Percentiles rank a stretch among this genome's conserved stretches.
phyloP scores from a whole-genome alignment of 2,329 filamentous ascomycete species.

The Penicillium sp. region DNA sequence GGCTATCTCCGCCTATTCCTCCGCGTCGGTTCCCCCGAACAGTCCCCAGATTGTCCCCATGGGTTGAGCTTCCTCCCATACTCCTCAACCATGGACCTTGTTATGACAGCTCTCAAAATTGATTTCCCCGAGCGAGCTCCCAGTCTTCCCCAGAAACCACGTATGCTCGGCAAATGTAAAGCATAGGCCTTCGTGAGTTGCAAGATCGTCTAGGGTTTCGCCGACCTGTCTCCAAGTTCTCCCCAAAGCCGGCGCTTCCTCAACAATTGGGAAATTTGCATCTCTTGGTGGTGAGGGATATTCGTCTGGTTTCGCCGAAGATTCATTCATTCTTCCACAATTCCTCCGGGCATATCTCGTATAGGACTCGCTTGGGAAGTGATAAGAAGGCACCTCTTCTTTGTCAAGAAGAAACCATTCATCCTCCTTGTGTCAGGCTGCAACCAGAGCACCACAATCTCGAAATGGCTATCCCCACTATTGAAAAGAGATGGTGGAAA shows the following conservation, averaged over 20 bases:
- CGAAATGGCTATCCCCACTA: not conserved
- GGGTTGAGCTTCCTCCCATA: not conserved
- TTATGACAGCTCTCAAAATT: not conserved
- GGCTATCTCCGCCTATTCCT: not conserved
- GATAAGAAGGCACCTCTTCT: not conserved
- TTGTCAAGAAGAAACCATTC: too few species aligned
- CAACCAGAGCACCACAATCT: not conserved
- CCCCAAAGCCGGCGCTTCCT: not conserved
- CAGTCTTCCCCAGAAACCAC: not conserved
- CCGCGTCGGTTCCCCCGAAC: not conserved
- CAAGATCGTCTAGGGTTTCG: not conserved
- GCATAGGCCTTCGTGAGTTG: not conserved
- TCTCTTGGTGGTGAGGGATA: not conserved
- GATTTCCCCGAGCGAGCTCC: constrained; percentile 1
- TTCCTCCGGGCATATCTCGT: not conserved
- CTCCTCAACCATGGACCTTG: not conserved
- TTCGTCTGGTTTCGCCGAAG: not conserved
- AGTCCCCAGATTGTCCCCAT: not conserved
- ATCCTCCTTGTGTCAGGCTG: not conserved
- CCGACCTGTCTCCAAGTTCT: not conserved
- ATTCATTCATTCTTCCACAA: not conserved
- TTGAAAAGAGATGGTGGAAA: constrained; percentile 34
- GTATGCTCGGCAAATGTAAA: not conserved
- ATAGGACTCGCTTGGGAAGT: not conserved
- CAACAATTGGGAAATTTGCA: not conserved